Base-by-base conservation (phyloP, 2,329 filamentous ascomycete species). In the Fusarium cicatricum region DNA sequence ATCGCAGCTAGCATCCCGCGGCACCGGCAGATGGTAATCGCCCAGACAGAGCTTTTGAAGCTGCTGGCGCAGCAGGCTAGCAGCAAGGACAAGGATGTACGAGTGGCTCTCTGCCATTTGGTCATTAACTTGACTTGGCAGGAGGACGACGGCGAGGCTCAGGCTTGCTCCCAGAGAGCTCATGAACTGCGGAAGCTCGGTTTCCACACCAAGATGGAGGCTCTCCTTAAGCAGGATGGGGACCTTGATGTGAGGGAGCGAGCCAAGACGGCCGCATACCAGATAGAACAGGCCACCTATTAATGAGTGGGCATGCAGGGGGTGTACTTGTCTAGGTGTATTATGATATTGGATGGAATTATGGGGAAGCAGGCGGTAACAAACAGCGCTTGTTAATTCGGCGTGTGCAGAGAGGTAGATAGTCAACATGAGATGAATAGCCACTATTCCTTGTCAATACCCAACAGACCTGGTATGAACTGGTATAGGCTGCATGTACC, bases 211-310 rank as follows among this genome's bases (percentile, higher is more conserved):
- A 88, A 86, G 65, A 80, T 94, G 60, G 81, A 86, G 70, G 78
- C 75, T 59, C 75, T 92, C 69, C 77, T 78, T 65, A 76, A 85
- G 70, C 75, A 84, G 58, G 94, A 98, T 74, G 74, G 79, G 2
- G 91, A 96, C 69, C 74, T 95, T 52, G 91, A 97, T 72, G 90
- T 97, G 17, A 81, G 89, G 46, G 92, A 98, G 77, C 80, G 92
- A 60, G 91, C 91, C 1, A 96, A 93, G 77, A 88, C 86, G 37
- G 92, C 91, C 1, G 75, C 89, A 11, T 88, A 88, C 77, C 87
- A 93, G 74, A 84, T 95, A 75, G 86, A 83, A 60, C 74, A 78
- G 61, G 72, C 70, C 14, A 64, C 67, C 26, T 71, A 66, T 34
- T 71, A 62, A 21, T 36, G 17, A 26, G 23, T n/a, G 23, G 40